Base-by-base conservation (phyloP, 2,329 filamentous ascomycete species). In the Fusarium verrucosum region DNA sequence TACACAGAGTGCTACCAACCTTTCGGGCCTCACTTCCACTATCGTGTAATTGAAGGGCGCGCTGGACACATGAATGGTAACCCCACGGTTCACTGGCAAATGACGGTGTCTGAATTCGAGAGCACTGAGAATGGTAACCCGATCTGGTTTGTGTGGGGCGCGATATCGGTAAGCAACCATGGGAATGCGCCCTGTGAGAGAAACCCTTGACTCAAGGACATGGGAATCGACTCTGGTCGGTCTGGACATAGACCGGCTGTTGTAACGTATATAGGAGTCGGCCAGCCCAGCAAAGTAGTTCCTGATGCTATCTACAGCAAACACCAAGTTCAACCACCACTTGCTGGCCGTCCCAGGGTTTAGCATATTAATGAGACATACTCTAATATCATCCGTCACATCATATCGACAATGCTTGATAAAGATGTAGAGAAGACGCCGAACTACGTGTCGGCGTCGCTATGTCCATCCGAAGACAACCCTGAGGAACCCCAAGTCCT, bases 371-470 rank as follows among this genome's bases (percentile, higher is more conserved):
- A 68, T 61, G 47, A 56, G 44, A 50, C 23, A 45, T 23, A 43
- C 43, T 22, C 41, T 41, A 44, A 40, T 50, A 44, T 32, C 28
- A 30, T 28, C n/a, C 37, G 20, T 47, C 41, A 41, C 23, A 54
- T 32, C 40, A 19, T 37, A 41, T 58, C 43, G 17, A 63, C 57
- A 63, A 70, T 70, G 68, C 56, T 69, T 58, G 41, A 43, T 25
- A 58, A 50, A 38, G 68, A 69, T 50, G 60, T 58, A 56, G 62
- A 70, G 37, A 69, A 70, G 51, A 58, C 49, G 25, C 50, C 50
- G 16, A 35, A 37, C 23, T 46, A 40, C 28, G 52, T 40, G 44
- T 42, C 44, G 14, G 58, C 54, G 14, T 63, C 52, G 9, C 19
- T 28, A 32, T 58, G 23, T 19, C 33, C 51, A 16, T 51, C 33